A percentile compares a stretch with the other conserved stretches of the same genome.
phyloP scores from a whole-genome alignment of 352 stramenopile genomes.

The Globisporangium paddicum region DNA sequence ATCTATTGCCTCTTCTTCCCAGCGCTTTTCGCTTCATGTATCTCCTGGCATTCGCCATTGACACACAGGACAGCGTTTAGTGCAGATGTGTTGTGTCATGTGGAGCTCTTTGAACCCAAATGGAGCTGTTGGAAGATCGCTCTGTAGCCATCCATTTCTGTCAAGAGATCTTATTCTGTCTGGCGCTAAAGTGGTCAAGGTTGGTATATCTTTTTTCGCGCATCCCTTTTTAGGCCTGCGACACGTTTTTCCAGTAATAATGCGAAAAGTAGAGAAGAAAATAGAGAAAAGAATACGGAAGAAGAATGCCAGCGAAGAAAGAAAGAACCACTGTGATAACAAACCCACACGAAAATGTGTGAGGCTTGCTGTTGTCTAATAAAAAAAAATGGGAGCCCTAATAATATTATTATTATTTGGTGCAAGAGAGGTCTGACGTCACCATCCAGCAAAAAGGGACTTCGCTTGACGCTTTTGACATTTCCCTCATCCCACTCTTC shows the following conservation, averaged over 20 bases:
- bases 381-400: too few species aligned
- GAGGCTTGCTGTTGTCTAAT: too few species aligned
- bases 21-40: too few species aligned
- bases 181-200: neutral
- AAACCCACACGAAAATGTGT: too few species aligned
- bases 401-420: too few species aligned
- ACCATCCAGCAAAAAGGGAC: neutral
- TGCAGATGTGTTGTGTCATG: too few species aligned
- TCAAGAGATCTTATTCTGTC: neutral
- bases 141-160: neutral
- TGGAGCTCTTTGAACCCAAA: too few species aligned
- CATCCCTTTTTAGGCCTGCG: neutral
- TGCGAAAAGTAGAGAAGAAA: neutral
- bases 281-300: too few species aligned
- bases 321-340: too few species aligned
- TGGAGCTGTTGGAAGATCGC: neutral
- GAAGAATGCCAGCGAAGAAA: too few species aligned
- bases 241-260: neutral
- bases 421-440: neutral
- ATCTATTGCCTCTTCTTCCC: neutral
- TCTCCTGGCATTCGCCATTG: too few species aligned
- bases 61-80: too few species aligned
- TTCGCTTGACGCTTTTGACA: neutral
- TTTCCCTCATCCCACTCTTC: neutral
- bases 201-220: neutral